These are phyloP conservation scores for Orbilia javanica DNA, from an alignment of 2,329 filamentous ascomycete genomes.

Conservation along the genomic window DNA sequence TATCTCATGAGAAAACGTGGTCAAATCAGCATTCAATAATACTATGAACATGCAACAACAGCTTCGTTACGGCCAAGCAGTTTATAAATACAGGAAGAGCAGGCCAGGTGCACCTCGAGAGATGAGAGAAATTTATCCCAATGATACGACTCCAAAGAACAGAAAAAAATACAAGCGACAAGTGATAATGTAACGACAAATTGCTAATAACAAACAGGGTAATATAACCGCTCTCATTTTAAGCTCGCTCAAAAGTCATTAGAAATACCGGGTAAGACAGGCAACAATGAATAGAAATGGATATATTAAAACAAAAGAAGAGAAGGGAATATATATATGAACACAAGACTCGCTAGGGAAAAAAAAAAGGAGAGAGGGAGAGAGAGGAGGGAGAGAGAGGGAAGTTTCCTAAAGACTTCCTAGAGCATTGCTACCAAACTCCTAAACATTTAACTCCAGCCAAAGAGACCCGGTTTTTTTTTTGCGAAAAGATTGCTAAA, in stretches of 20 bases:
- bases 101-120: not conserved
- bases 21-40: not conserved
- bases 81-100: conserved; percentile 11
- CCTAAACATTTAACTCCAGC: not conserved
- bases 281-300: not conserved
- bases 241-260: conserved; percentile 1
- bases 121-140: not conserved
- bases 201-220: not conserved
- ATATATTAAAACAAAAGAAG: conserved; percentile 16
- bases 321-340: not conserved
- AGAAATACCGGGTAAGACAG: not conserved
- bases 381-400: not conserved
- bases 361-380: conserved; percentile 1
- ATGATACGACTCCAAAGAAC: not conserved
- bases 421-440: not conserved
- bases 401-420: not conserved
- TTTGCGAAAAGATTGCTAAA: not conserved
- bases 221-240: not conserved
- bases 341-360: conserved; percentile 1
- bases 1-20: not conserved
- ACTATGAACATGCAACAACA: conserved; percentile 8
- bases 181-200: not conserved
- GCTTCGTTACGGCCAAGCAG: not conserved
- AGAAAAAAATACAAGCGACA: not conserved
- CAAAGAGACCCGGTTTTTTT: conserved; percentile 9